Evolutionary conservation across 257 asterid species (phyloP).

Genomic region (Lithospermum erythrorhizon): DNA sequence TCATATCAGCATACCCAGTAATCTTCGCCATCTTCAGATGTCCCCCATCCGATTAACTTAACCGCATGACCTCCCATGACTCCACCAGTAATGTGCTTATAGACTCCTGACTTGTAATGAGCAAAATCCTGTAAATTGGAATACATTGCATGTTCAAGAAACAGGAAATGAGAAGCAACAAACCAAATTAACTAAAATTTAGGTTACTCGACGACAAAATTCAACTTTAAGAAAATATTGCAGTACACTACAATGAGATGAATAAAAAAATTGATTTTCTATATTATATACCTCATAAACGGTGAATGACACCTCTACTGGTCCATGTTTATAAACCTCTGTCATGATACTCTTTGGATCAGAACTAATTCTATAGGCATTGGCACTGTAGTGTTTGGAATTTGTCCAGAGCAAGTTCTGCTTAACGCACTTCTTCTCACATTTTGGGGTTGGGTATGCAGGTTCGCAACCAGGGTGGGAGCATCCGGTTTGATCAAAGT

Average conservation of each 20-base stretch:
- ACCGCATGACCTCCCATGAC: slow-evolving; percentile 91
- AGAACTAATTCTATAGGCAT: slow-evolving; percentile 44
- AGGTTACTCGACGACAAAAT: not conserved
- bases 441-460: slow-evolving; percentile 75
- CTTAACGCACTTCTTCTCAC: slow-evolving; percentile 52
- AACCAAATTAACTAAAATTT: not conserved
- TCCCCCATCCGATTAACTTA: slow-evolving; percentile 95
- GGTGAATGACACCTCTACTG: slow-evolving; percentile 87
- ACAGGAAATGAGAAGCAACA: not conserved
- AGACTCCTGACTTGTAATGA: slow-evolving; percentile 84
- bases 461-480: slow-evolving; percentile 98
- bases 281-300: slow-evolving; percentile 68
- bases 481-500: slow-evolving; percentile 80
- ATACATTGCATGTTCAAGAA: slow-evolving; percentile 1
- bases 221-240: not conserved
- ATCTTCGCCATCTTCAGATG: slow-evolving; percentile 67
- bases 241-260: not conserved
- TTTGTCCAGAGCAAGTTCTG: slow-evolving; percentile 56
- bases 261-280: slow-evolving; percentile 1
- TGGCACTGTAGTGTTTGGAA: slow-evolving; percentile 63
- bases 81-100: slow-evolving; percentile 62
- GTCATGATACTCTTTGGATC: slow-evolving; percentile 85
- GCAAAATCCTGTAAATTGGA: slow-evolving; percentile 65
- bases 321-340: slow-evolving; percentile 72
- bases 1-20: slow-evolving; percentile 53